A percentile compares a stretch with the other conserved stretches of the same genome.
Evolutionary conservation across 2,329 filamentous ascomycete genomes (phyloP).

Genomic region (Phyllosticta citrichinensis): DNA sequence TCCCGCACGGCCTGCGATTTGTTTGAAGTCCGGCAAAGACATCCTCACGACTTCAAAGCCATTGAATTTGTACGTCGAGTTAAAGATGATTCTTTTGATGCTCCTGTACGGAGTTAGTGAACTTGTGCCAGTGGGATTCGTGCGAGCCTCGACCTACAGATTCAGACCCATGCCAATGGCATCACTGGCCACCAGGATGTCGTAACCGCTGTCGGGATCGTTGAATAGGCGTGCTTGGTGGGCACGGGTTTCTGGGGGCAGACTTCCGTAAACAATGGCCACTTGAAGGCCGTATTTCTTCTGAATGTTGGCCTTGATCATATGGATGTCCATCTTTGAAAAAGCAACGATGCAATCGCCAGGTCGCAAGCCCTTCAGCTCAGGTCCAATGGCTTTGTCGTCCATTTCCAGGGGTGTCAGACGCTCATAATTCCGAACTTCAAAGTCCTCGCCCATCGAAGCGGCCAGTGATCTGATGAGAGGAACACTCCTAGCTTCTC

Average conservation of each 20-base stretch:
- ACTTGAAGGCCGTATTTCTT: constrained; percentile 64
- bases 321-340: constrained; percentile 70
- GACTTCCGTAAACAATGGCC: constrained; percentile 82
- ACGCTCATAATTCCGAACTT: constrained; percentile 74
- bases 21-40: constrained; percentile 71
- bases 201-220: constrained; percentile 89
- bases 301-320: constrained; percentile 70
- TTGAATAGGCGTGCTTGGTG: constrained; percentile 92
- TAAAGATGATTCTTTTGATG: constrained; percentile 84
- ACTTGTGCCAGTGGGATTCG: constrained; percentile 3
- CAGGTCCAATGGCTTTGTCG: constrained; percentile 50
- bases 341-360: constrained; percentile 89
- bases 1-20: constrained; percentile 88
- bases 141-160: constrained; percentile 44
- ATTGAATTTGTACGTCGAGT: constrained; percentile 64
- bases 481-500: constrained; percentile 72
- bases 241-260: constrained; percentile 87
- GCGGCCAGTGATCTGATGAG: constrained; percentile 70
- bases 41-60: constrained; percentile 50
- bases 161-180: constrained; percentile 98
- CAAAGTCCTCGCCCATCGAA: constrained; percentile 68
- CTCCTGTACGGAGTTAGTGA: constrained; percentile 35
- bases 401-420: constrained; percentile 67
- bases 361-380: constrained; percentile 62
- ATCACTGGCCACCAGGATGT: constrained; percentile 86